phyloP scores from a whole-genome alignment of 176 grass and related monocot species.

The Ensete glaucum region DNA sequence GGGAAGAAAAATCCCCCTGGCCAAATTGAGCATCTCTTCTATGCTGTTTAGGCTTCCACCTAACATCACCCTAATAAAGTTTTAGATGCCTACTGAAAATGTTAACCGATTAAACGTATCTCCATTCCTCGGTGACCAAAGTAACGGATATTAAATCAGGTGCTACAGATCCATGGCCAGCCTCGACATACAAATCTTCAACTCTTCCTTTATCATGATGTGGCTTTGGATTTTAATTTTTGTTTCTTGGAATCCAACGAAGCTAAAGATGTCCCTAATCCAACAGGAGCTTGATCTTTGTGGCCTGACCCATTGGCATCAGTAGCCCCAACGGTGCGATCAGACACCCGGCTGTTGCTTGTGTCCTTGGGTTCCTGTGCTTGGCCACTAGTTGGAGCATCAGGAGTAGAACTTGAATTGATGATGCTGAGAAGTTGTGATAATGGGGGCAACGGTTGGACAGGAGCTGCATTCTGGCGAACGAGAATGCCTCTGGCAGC shows the following conservation, averaged over 20 bases:
- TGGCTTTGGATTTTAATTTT: slow-evolving; percentile 48
- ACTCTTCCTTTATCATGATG: slow-evolving; percentile 8
- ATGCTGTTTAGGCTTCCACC: too few species aligned
- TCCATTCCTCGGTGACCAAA: too few species aligned
- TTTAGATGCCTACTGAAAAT: too few species aligned
- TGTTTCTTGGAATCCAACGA: slow-evolving; percentile 76
- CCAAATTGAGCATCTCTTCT: too few species aligned
- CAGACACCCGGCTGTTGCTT: slow-evolving; percentile 25
- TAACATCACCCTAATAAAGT: too few species aligned
- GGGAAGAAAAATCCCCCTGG: too few species aligned
- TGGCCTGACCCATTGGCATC: slow-evolving; percentile 20
- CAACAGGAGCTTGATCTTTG: slow-evolving; percentile 39
- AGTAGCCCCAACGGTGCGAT: slow-evolving; percentile 8
- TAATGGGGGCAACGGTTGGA: slow-evolving; percentile 21
- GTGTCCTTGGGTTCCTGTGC: slow-evolving; percentile 14
- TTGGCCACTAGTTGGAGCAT: slow-evolving; percentile 20
- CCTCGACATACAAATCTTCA: background rate
- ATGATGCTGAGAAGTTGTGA: slow-evolving; percentile 62
- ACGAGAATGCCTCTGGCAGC: slow-evolving; percentile 59
- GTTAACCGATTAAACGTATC: too few species aligned
- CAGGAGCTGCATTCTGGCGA: slow-evolving; percentile 33
- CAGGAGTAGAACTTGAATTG: slow-evolving; percentile 27
- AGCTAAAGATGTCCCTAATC: slow-evolving; percentile 47
- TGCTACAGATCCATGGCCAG: too few species aligned
- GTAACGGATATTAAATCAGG: too few species aligned